Percentiles rank a stretch among this genome's conserved stretches.
phyloP scores from a whole-genome alignment of 176 grass and related monocot species.

The Oryza australiensis region DNA sequence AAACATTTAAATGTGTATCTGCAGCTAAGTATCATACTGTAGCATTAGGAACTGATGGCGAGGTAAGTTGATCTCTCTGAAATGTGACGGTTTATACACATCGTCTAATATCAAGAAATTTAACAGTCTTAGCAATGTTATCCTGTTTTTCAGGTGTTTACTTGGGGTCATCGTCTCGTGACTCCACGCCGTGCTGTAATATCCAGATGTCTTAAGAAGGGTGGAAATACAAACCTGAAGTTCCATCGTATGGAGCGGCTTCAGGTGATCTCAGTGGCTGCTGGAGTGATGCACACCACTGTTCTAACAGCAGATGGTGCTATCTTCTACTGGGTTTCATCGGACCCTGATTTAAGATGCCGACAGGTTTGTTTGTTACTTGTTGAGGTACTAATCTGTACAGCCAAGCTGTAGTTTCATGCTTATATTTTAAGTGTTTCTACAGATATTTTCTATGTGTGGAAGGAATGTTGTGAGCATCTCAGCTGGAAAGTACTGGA shows the following conservation, averaged over 20 bases:
- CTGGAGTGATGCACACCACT: constrained; percentile 80
- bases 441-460: constrained; percentile 83
- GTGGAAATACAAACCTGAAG: constrained; percentile 86
- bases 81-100: constrained; percentile 19
- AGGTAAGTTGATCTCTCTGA: constrained; percentile 53
- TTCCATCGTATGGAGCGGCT: constrained; percentile 88
- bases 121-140: background rate
- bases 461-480: constrained; percentile 70
- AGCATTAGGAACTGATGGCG: constrained; percentile 78
- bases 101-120: constrained; percentile 26
- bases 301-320: constrained; percentile 86
- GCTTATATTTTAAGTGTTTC: constrained; percentile 23
- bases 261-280: constrained; percentile 83
- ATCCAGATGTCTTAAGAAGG: constrained; percentile 82
- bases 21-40: constrained; percentile 93
- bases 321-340: constrained; percentile 92
- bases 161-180: constrained; percentile 95
- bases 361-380: constrained; percentile 70
- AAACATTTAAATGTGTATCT: constrained; percentile 75
- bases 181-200: constrained; percentile 89
- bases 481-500: constrained; percentile 97
- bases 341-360: constrained; percentile 94
- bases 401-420: constrained; percentile 23
- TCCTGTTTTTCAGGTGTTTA: constrained; percentile 67
- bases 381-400: constrained; percentile 27